Base-by-base conservation (phyloP, 805 yeast species). In the Danielia reshetovae region DNA sequence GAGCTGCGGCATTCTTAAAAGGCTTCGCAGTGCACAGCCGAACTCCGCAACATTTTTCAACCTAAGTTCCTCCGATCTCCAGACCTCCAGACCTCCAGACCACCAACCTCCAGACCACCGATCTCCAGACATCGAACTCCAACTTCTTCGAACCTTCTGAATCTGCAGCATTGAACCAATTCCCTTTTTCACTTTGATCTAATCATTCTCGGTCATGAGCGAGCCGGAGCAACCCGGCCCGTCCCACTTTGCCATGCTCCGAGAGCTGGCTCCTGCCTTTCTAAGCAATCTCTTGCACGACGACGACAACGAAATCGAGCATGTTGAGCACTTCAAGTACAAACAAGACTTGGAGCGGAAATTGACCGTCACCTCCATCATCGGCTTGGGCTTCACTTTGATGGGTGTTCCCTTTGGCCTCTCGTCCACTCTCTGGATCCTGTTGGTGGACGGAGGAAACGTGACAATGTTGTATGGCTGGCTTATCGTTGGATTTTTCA, bases 381-480 rank as follows among this genome's bases (percentile, higher is more conserved):
- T 85, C 15, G 95, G 93, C 4, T 61, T 85, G 16, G 90, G 93
- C 0, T 83, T 85, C 53, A 78, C 88, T 1, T 60, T 85, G 21
- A 82, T 85, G 89, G 85, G 86, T 27, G 89, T 86, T 0, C 90
- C 89, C 0, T 71, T 83, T 47, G 88, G 90, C 1, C 70, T 85
- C 47, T 77, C 87, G 7, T 77, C 86, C 3, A 82, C 88, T 1
- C 65, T 85, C 54, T 77, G 81, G 50, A 79, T 81, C 19, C 82
- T 85, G 3, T 60, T 85, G 34, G 69, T 78, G 7, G 85, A 83
- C 57, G 95, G 94, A 7, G 87, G 88, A 1, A 81, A 82, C 34
- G 77, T 78, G 10, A 81, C 93, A 0, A 79, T 85, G 27, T 62
- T 85, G 28, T 77, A 81, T 62, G 95, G 95, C 0, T 82, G 86